Percentiles rank a stretch among this genome's conserved stretches.
Conservation (phyloP, 2,329 filamentous ascomycete species). For the Cladophialophora bantiana region DNA sequence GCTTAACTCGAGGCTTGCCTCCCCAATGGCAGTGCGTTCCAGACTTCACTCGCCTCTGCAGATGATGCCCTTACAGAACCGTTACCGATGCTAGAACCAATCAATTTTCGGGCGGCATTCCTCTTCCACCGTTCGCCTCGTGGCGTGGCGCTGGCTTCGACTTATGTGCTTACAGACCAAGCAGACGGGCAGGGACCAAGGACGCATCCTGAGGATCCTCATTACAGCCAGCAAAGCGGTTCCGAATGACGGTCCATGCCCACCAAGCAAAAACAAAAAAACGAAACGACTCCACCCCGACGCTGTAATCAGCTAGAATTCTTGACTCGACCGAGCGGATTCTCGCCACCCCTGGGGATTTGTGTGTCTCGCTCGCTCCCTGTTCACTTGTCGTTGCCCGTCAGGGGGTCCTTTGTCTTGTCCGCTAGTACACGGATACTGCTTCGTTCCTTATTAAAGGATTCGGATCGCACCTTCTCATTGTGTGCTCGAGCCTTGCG, state of each 20-base stretch:
- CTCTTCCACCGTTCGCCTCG: not conserved
- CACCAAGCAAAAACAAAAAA: not conserved
- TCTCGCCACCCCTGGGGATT: not conserved
- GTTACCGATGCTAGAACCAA: not conserved
- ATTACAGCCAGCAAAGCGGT: conserved; percentile 1
- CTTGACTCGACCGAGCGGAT: not conserved
- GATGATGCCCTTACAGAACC: not conserved
- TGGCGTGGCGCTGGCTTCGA: not conserved
- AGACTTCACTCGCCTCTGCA: not conserved
- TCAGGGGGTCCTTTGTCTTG: conserved; percentile 59
- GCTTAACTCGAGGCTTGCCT: not conserved
- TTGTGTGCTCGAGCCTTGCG: conserved; percentile 44
- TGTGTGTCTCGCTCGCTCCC: not conserved
- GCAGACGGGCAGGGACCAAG: not conserved
- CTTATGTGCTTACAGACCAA: not conserved
- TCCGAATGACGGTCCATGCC: not conserved
- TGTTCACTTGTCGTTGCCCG: conserved; percentile 15
- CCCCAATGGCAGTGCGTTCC: not conserved
- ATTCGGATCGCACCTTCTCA: conserved; percentile 41
- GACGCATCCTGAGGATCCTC: not conserved
- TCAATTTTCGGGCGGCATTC: not conserved
- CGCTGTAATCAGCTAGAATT: not conserved
- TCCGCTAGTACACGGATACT: conserved; percentile 55
- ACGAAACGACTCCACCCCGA: not conserved
- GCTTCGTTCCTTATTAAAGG: conserved; percentile 39